Conservation (phyloP, 495 filamentous ascomycete genomes). For the Podospora comata region DNA sequence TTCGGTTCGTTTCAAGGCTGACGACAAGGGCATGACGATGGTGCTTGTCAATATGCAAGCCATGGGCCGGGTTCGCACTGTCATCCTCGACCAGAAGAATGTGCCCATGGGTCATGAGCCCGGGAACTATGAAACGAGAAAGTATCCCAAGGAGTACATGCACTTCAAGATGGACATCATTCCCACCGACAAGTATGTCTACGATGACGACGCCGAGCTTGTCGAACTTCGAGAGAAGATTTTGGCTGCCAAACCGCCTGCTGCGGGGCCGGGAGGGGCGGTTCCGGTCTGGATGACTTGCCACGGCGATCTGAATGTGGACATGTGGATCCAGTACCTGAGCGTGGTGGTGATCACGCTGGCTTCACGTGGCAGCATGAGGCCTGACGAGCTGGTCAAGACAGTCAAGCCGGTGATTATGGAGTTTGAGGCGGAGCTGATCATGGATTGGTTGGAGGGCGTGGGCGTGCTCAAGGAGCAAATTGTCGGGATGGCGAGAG, state of each 20-base stretch:
- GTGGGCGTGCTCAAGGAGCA: slow-evolving; percentile 45
- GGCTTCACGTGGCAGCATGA: slow-evolving; percentile 58
- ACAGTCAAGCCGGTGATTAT: slow-evolving; percentile 60
- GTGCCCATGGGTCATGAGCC: slow-evolving; percentile 73
- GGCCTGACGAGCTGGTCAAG: slow-evolving; percentile 47
- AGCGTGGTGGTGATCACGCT: slow-evolving; percentile 57
- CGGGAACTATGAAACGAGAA: slow-evolving; percentile 63
- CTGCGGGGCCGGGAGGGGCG: slow-evolving; percentile 36
- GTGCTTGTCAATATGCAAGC: slow-evolving; percentile 67
- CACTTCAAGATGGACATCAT: slow-evolving; percentile 60
- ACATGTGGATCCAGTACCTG: slow-evolving; percentile 64
- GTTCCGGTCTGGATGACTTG: slow-evolving; percentile 81
- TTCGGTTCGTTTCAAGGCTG: slow-evolving; percentile 43
- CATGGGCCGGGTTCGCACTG: slow-evolving; percentile 53
- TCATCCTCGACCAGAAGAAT: slow-evolving; percentile 55
- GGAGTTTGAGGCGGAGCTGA: slow-evolving; percentile 62
- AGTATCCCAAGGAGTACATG: slow-evolving; percentile 61
- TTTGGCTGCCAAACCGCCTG: slow-evolving; percentile 30
- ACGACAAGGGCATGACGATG: slow-evolving; percentile 63
- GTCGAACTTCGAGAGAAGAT: slow-evolving; percentile 38
- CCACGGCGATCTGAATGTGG: slow-evolving; percentile 56
- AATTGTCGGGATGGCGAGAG: slow-evolving; percentile 44
- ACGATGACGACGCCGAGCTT: slow-evolving; percentile 53
- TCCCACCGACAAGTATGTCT: slow-evolving; percentile 58
- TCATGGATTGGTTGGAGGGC: slow-evolving; percentile 62